Conservation (phyloP, 495 filamentous ascomycete genomes). For the Xylaria bambusicola region DNA sequence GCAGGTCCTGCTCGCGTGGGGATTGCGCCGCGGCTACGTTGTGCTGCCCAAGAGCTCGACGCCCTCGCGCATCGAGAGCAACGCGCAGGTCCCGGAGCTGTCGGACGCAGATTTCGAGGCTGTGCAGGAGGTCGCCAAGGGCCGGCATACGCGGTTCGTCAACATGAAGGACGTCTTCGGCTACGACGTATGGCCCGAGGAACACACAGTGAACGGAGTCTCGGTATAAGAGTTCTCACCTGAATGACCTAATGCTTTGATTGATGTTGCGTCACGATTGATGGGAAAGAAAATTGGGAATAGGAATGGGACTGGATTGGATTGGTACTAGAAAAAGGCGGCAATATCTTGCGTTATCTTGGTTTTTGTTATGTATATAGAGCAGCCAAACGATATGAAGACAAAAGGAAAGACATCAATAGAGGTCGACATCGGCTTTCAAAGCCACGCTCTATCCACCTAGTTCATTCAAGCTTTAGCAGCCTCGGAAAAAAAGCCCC, state of each 20-base stretch:
- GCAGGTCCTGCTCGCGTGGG: slow-evolving; percentile 53
- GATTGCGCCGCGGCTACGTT: slow-evolving; percentile 43
- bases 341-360: background rate
- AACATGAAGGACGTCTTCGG: slow-evolving; percentile 76
- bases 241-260: background rate
- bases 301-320: background rate
- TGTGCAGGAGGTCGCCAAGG: slow-evolving; percentile 47
- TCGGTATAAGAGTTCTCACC: slow-evolving; percentile 1
- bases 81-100: slow-evolving; percentile 45
- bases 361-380: background rate
- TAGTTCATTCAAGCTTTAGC: slow-evolving; percentile 8
- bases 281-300: background rate
- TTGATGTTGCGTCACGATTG: background rate
- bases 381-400: background rate
- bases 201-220: slow-evolving; percentile 52
- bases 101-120: slow-evolving; percentile 44
- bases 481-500: slow-evolving; percentile 22
- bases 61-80: slow-evolving; percentile 64
- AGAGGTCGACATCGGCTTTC: background rate
- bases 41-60: slow-evolving; percentile 61
- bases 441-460: background rate
- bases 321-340: background rate
- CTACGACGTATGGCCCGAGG: slow-evolving; percentile 52
- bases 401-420: slow-evolving; percentile 16
- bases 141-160: slow-evolving; percentile 65